Base-by-base conservation (phyloP, 345 rosid genomes). In the Reutealis trisperma region DNA sequence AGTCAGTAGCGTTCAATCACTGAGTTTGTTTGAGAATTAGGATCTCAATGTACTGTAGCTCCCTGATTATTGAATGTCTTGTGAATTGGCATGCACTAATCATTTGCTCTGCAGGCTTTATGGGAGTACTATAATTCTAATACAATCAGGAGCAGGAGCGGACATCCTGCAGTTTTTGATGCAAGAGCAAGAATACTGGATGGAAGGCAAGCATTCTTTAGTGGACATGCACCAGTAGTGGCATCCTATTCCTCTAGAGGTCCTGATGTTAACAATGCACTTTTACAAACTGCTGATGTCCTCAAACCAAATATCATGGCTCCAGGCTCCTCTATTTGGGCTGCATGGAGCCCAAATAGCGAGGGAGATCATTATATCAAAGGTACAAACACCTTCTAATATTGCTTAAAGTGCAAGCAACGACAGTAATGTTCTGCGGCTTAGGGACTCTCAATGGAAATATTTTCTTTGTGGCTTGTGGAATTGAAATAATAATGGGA, bases 311-410 rank as follows among this genome's bases (percentile, higher is more conserved):
- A 83, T 72, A 58, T 87, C 79, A 74, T 84, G 89, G 89, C 89
- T 63, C 87, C 89, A 37, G 89, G 87, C 30, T 81, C 89, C 72
- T 84, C 85, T 11, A 87, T 87, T 75, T 87, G 87, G 89, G 89
- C 85, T 59, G 87, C 89, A 2, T 84, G 89, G 89, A 84, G 87
- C 73, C 85, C 85, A 42, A 67, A 41, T 42, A 81, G 87, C 49
- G 84, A 83, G 63, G 87, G 87, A 80, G 87, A 84, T 77, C 82
- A 73, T 77, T 69, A 58, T 70, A 74, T 83, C 76, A 81, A 79
- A 72, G 89, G 87, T 84, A 79, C 49, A 41, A n/a, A 65, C 37
- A 14, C 32, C 41, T 52, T 60, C 18, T 52, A 19, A n/a, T 30
- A 12, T 37, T 66, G 24, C 57, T 52, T 47, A 24, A 62, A 47